Evolutionary conservation across 305 asterid genomes (phyloP), one percentile per base, ranked within the genome.

Genomic region (Fraxinus velutina): DNA sequence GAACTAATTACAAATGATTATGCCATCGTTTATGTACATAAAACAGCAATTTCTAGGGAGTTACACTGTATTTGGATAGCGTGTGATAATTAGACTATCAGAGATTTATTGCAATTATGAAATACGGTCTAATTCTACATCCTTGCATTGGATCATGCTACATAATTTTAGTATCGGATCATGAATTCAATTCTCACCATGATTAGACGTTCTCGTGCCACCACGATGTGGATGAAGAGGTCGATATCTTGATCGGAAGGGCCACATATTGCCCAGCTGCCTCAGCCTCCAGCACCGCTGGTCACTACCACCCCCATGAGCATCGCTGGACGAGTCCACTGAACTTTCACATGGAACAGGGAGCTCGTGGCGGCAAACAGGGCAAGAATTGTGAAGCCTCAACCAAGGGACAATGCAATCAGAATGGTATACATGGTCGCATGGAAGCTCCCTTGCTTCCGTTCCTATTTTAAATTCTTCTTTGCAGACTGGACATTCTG

Each of bases 351-450:
- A 0, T 2, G 84, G 85, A 27, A 83, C 79, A 6, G 79, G 83
- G 80, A 92, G 73, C 78, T 84, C 93, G 0, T 86, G 85, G 37
- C 98, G 93, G 81, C 99, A 96, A 77, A 96, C 97, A 0, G 98
- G 99, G 81, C 99, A 96, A 6, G 98, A 89, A 85, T 96, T 96
- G 84, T 96, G 98, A 83, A 93, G 95, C 92, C 94, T 90, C 80
- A 96, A 89, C 99, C 99, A 94, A 3, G 99, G 98, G 8, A 94
- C 89, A 12, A 94, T 92, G 85, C 99, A 96, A 34, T 96, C 97
- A 0, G 91, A 90, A 79, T 96, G 98, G 88, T 91, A 94, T 70
- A 92, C 44, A 60, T 94, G 99, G 32, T 88, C 90, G 86, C 99
- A 96, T 0, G 98, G 97, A 44, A 96, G 86, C 85, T 94, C 98